Base-by-base conservation (phyloP, 305 asterid species). In the Nicotiana rustica region DNA sequence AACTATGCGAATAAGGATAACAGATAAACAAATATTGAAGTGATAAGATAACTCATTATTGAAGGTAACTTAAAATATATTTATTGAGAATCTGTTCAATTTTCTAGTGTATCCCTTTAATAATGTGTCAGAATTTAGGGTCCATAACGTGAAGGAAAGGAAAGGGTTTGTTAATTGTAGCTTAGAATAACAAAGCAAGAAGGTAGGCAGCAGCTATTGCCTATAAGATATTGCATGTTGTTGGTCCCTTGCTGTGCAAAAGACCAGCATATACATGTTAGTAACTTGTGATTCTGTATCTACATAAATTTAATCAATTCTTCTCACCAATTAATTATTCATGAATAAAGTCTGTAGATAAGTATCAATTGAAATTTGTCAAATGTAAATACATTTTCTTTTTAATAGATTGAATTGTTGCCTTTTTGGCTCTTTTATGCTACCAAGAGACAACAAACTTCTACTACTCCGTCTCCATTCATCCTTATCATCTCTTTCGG, bases 261-360 rank as follows among this genome's bases (percentile, higher is more conserved):
- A 62, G 68, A 35, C 68, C 65, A 21, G 68, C 68, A 61, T 21
- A 61, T 19, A 59, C 29, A 59, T 18, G 65, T 59, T 59, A n/a
- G 10, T 7, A 9, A 19, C 31, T 19, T 61, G 33, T 19, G 67
- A 18, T 61, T 61, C 6, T 21, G 14, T 21, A 18, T 7, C 67
- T 61, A 61, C 67, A 19, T 61, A 33, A 19, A 8, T 61, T 61
- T 61, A 61, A 61, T 33, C 49, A 14, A 55, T 14, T 55, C 59
- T 14, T 55, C n/a, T 0, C 59, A 7, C 49, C 49, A 67, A 33
- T 67, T 7, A 67, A 9, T 35, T 17, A 67, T 67, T 35, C 65
- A n/a, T 8, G 29, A 59, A 59, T 17, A 17, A 59, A 19, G 49
- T 3, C 31, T 61, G 14, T 6, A 7, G 29, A 67, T 67, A 67